Conservation (phyloP, 305 asterid genomes). For the Stenogyne calaminthoides region DNA sequence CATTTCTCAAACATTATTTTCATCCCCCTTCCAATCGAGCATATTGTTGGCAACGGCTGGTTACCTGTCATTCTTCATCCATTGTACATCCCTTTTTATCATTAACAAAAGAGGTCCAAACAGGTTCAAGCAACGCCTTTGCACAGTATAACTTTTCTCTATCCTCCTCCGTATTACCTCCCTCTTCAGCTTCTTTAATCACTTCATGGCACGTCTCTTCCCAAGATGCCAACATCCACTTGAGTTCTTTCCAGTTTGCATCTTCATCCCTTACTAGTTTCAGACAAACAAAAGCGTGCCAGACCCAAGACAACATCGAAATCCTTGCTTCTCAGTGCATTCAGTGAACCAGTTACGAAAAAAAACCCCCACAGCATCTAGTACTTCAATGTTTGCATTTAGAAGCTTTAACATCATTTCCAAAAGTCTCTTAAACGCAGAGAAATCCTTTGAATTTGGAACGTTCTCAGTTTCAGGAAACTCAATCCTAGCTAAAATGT, state of each 20-base stretch:
- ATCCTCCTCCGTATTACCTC: constrained; percentile 36
- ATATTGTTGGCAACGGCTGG: background rate
- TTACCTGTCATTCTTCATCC: constrained; percentile 38
- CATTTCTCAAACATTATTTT: background rate
- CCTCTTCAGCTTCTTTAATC: constrained; percentile 43
- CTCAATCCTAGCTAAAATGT: constrained; percentile 63
- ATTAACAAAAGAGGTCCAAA: constrained; percentile 47
- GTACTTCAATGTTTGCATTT: constrained; percentile 48
- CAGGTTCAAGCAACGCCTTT: constrained; percentile 68
- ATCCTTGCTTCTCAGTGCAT: constrained; percentile 52
- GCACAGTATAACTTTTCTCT: constrained; percentile 45
- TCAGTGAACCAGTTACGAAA: constrained; percentile 47
- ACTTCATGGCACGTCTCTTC: constrained; percentile 49
- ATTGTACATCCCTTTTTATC: constrained; percentile 38
- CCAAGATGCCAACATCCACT: constrained; percentile 50
- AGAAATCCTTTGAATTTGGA: constrained; percentile 35
- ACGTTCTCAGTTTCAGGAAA: constrained; percentile 47
- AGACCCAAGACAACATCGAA: constrained; percentile 58
- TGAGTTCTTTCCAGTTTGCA: constrained; percentile 53
- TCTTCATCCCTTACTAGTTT: constrained; percentile 55
- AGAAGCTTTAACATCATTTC: constrained; percentile 48
- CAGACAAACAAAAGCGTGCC: constrained; percentile 61
- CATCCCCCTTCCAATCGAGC: background rate
- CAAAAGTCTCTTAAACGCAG: constrained; percentile 59
- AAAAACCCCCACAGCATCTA: constrained; percentile 73